Conservation (phyloP, 208 protist genomes). For the Crithidia sp. region DNA sequence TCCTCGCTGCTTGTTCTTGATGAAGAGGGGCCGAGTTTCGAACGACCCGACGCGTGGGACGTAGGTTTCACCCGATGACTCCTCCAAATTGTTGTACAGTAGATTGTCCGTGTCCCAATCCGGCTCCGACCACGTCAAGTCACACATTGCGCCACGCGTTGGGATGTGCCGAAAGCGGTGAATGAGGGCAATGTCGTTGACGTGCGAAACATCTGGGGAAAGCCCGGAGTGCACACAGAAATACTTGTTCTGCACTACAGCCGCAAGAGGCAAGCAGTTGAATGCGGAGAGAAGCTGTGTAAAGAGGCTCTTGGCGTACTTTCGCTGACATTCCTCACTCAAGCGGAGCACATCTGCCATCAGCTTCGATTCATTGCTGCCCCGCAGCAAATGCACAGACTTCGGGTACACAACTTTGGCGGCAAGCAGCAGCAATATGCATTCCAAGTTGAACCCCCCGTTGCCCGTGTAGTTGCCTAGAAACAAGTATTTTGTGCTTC, state of each 20-base stretch:
- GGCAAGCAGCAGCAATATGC: slow-evolving; percentile 95
- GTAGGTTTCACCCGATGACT: slow-evolving; percentile 57
- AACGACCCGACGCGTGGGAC: slow-evolving; percentile 57
- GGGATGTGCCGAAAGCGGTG: slow-evolving; percentile 97
- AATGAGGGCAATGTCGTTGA: slow-evolving; percentile 95
- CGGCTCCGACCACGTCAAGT: slow-evolving; percentile 99
- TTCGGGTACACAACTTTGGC: slow-evolving; percentile 94
- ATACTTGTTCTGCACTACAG: slow-evolving; percentile 98
- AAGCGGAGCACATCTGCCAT: slow-evolving; percentile 93
- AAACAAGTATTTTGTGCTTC: slow-evolving; percentile 97
- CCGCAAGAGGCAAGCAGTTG: slow-evolving; percentile 98
- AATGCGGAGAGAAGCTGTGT: slow-evolving; percentile 77
- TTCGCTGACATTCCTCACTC: slow-evolving; percentile 93
- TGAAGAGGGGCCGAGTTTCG: slow-evolving; percentile 66
- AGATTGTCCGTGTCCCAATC: slow-evolving; percentile 91
- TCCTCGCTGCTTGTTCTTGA: slow-evolving; percentile 72
- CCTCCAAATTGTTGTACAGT: slow-evolving; percentile 61
- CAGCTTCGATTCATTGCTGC: slow-evolving; percentile 90
- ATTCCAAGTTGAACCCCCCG: slow-evolving; percentile 97
- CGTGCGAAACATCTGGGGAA: slow-evolving; percentile 94
- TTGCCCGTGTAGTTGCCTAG: slow-evolving; percentile 98
- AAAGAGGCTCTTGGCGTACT: slow-evolving; percentile 86
- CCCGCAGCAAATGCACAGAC: slow-evolving; percentile 92
- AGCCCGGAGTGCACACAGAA: slow-evolving; percentile 99
- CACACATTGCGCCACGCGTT: slow-evolving; percentile 98